Evolutionary conservation across 2,329 filamentous ascomycete genomes (phyloP), one percentile per base, ranked within the genome.

Genomic region (Phialophora macrospora): DNA sequence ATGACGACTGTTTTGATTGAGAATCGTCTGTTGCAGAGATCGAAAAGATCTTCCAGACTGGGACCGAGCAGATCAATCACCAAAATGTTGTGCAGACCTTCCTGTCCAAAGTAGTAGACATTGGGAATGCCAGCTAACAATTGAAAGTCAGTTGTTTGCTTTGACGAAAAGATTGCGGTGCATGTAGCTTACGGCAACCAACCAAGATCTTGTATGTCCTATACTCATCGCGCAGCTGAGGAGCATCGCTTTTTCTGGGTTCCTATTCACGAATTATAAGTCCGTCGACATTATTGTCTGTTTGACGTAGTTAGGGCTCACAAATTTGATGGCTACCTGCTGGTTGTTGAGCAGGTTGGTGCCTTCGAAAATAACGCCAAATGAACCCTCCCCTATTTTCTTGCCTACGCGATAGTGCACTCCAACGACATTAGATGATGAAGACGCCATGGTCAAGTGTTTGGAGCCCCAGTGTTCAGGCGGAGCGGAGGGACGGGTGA

Each of bases 161-260:
- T 12, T 20, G 48, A 22, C 26, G 44, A 2, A 24, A 52, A 41
- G 14, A n/a, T 28, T 14, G 26, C 67, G 65, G 30, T 54, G 12
- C 30, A 41, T 44, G 17, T 52, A 65, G 90, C 95, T 90, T 84
- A 99, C 95, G 94, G 84, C 95, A 99, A 78, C 95, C 95, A 72
- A 98, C 95, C 73, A 99, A 88, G 74, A 99, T 98, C 85, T 99
- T 99, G 85, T 99, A 99, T 67, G 95, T 99, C 76, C 95, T 88
- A 80, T 99, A 99, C 80, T 99, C 95, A 85, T 99, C 95, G 80
- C 95, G 90, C 72, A 99, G 83, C 80, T 99, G 95, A 64, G 95
- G 95, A 77, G 95, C 95, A 82, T 99, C 95, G 80, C 94, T 98
- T 84, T 99, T 99, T 74, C 95, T 88, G 66, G 95, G 95, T 90